Conservation (phyloP, 805 yeast species). For the Candida germanica region DNA sequence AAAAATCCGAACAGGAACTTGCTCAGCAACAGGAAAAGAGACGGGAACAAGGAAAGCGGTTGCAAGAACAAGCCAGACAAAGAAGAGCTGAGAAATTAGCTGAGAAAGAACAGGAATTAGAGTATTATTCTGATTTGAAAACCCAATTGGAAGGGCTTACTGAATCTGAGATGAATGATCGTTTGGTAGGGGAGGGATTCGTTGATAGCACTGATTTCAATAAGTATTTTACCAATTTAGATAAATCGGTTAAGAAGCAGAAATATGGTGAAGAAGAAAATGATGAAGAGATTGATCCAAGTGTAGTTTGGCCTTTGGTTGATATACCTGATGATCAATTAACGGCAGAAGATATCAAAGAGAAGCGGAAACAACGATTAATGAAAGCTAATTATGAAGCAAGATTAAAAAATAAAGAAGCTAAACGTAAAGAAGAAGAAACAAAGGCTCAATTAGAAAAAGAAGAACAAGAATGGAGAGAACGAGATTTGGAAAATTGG, state of each 20-base stretch:
- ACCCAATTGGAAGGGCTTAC: conserved; percentile 45
- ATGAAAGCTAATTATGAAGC: conserved; percentile 89
- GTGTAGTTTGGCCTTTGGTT: conserved; percentile 63
- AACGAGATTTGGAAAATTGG: conserved; percentile 75
- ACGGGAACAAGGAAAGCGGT: conserved; percentile 77
- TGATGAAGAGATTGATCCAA: conserved; percentile 48
- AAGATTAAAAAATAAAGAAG: conserved; percentile 74
- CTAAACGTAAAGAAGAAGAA: conserved; percentile 63
- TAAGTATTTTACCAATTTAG: conserved; percentile 61
- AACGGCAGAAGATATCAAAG: conserved; percentile 75
- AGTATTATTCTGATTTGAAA: conserved; percentile 61
- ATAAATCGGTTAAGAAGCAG: conserved; percentile 66
- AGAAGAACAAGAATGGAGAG: conserved; percentile 77
- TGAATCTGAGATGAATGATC: conserved; percentile 51
- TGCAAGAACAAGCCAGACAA: conserved; percentile 91
- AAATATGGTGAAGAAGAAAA: conserved; percentile 65
- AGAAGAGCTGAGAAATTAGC: conserved; percentile 74
- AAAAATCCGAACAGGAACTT: conserved; percentile 82
- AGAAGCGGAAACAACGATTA: conserved; percentile 79
- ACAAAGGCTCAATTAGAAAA: conserved; percentile 56
- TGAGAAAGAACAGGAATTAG: conserved; percentile 77
- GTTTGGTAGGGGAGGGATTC: conserved; percentile 70
- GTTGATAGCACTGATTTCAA: conserved; percentile 70
- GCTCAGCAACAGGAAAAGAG: conserved; percentile 73
- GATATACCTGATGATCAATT: conserved; percentile 84